Evolutionary conservation across 768 basidiomycete genomes (phyloP), one percentile per base, ranked within the genome.

Genomic region (Pulveroboletus sp.): DNA sequence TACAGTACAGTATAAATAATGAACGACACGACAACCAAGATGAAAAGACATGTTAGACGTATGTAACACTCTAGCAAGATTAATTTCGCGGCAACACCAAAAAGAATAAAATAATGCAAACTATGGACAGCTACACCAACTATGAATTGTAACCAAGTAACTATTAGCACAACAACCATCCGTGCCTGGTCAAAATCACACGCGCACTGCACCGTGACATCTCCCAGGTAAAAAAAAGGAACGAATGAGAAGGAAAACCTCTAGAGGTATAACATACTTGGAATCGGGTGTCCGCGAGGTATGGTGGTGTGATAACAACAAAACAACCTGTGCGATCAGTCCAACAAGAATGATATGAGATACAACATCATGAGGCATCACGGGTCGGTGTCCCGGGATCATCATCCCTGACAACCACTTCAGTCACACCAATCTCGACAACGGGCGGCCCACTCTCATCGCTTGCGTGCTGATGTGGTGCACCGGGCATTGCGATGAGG

Each of bases 401-500:
- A 6, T 45, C 36, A 9, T 46, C 50, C 31, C 43, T 54, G 4
- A 55, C 13, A 8, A 48, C 25, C 1, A 65, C 57, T 24, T 63
- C 54, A 5, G 56, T 55, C 5, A 69, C 21, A 4, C 71, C 71
- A 10, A 72, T 53, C 54, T 72, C 70, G 5, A 72, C 40, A 27
- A 63, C 55, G 5, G 71, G 71, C 12, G 62, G 60, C n/a, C 56
- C 57, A 11, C 33, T 52, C 25, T 60, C 63, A 27, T 65, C 67
- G 13, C 31, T 14, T 14, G 44, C 10, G 10, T 45, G 51, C 17
- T 44, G 49, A 37, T 20, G 53, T 14, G 51, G 31, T 10, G 24
- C 12, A 21, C 24, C 29, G 17, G 75, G 75, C 76, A 77, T 75
- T 5, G 76, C 74, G 34, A 77, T 71, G 27, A 77, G 61, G 16